Evolutionary conservation across 2,329 filamentous ascomycete species (phyloP), one percentile per base, ranked within the genome.

Genomic region (Nakataea oryzae): DNA sequence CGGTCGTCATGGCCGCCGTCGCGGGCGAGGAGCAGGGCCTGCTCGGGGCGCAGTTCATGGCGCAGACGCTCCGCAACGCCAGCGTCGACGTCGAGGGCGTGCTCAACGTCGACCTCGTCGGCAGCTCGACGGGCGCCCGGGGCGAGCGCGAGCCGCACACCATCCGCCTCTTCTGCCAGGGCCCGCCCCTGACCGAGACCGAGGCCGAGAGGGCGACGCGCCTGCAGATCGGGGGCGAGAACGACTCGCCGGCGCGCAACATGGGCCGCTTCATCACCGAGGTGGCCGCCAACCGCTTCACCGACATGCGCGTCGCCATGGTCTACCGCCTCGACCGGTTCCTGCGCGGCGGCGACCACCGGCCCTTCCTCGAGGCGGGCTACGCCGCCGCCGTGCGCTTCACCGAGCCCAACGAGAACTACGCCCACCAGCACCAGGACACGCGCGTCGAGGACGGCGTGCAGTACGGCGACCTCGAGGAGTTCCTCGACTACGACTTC

Each of bases 351-450:
- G 82, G 82, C 32, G 82, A 85, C 69, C 82, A 86, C 69, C 71
- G 75, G 5, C 75, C 79, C 0, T 85, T 85, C 69, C 76, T 86
- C 14, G 71, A 78, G 56, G 76, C 77, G n/a, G 82, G 82, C 3
- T 85, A 80, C 66, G 73, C 81, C 4, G 29, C 50, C 14, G 81
- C 79, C 0, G 76, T 79, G 17, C 76, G 83, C 2, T 84, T 82
- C 74, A 84, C 81, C 0, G 83, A 86, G 71, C 80, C 82, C 0
- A 76, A 79, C 61, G 83, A 86, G 71, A 74, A 85, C 67, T 85
- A 79, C 68, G 74, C 71, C 4, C 83, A 85, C 67, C 82, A 85
- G 70, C 82, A 85, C 66, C 82, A 85, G 70, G 76, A 85, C 63
- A 66, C 79, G 0, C 74, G 81, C 1, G 12, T 24, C 1, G 73